Evolutionary conservation across 768 basidiomycete genomes (phyloP).

Genomic region (Termitomyces sp.): DNA sequence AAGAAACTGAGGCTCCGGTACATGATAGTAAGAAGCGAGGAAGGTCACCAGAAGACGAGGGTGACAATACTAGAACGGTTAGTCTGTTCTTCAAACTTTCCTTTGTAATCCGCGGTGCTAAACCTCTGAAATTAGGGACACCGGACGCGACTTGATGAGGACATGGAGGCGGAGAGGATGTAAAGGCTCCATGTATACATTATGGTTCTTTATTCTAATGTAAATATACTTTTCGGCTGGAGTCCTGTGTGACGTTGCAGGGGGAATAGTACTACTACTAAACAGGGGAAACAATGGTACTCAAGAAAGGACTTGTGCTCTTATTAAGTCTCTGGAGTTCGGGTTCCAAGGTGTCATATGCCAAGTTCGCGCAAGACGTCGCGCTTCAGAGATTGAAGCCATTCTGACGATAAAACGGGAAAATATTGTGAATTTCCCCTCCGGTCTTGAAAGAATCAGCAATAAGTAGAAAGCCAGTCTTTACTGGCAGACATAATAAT

Average conservation of each 20-base stretch:
- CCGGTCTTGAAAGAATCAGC: constrained; percentile 24
- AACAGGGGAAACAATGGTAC: not conserved
- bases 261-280: not conserved
- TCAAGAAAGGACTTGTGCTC: constrained; percentile 21
- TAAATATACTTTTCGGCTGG: constrained; percentile 7
- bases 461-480: not conserved
- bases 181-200: constrained; percentile 28
- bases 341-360: constrained; percentile 46
- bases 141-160: constrained; percentile 62
- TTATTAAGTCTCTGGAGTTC: constrained; percentile 6
- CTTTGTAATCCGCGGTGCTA: not conserved
- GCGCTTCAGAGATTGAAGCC: constrained; percentile 59
- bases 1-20: constrained; percentile 49
- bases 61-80: constrained; percentile 53
- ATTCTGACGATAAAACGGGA: constrained; percentile 57
- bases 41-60: constrained; percentile 79
- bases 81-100: constrained; percentile 21
- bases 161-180: constrained; percentile 69
- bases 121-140: constrained; percentile 38
- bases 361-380: constrained; percentile 57
- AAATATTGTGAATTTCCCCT: constrained; percentile 36
- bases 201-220: constrained; percentile 22
- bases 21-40: constrained; percentile 54
- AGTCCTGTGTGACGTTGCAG: not conserved
- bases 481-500: not conserved